Conservation (phyloP, 2,329 filamentous ascomycete species). For the Pyrenochaeta sp. region DNA sequence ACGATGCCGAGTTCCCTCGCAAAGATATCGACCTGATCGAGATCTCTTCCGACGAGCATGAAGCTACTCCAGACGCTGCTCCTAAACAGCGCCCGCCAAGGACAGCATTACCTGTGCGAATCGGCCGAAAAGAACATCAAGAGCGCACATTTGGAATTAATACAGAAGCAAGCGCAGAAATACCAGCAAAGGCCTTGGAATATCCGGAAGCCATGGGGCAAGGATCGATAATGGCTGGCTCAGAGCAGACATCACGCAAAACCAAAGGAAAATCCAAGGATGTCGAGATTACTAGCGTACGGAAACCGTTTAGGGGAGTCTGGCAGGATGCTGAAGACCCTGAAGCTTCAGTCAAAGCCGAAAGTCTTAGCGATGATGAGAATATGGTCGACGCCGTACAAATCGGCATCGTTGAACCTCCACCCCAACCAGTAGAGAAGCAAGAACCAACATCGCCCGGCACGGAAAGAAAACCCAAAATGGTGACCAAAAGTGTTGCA, state of each 20-base stretch:
- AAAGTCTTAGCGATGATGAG: slow-evolving; percentile 60
- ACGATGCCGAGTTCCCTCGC: slow-evolving; percentile 54
- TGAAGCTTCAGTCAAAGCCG: slow-evolving; percentile 60
- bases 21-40: slow-evolving; percentile 68
- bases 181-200: slow-evolving; percentile 51
- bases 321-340: slow-evolving; percentile 54
- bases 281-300: slow-evolving; percentile 53
- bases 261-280: slow-evolving; percentile 54
- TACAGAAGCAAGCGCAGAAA: slow-evolving; percentile 60
- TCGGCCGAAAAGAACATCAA: slow-evolving; percentile 64
- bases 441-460: slow-evolving; percentile 46
- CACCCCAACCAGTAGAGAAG: slow-evolving; percentile 23
- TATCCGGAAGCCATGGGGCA: slow-evolving; percentile 45
- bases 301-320: slow-evolving; percentile 54
- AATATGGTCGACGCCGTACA: slow-evolving; percentile 41
- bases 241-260: slow-evolving; percentile 36
- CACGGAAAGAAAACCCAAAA: slow-evolving; percentile 37
- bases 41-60: slow-evolving; percentile 64
- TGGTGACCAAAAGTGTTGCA: slow-evolving; percentile 23
- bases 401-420: slow-evolving; percentile 24
- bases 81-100: slow-evolving; percentile 26
- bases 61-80: slow-evolving; percentile 34
- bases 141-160: slow-evolving; percentile 64
- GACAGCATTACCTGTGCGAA: slow-evolving; percentile 59
- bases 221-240: slow-evolving; percentile 20